A percentile compares a stretch with the other conserved stretches of the same genome.
Evolutionary conservation across 441 rosid species (phyloP).

Genomic region (Manihot esculenta): DNA sequence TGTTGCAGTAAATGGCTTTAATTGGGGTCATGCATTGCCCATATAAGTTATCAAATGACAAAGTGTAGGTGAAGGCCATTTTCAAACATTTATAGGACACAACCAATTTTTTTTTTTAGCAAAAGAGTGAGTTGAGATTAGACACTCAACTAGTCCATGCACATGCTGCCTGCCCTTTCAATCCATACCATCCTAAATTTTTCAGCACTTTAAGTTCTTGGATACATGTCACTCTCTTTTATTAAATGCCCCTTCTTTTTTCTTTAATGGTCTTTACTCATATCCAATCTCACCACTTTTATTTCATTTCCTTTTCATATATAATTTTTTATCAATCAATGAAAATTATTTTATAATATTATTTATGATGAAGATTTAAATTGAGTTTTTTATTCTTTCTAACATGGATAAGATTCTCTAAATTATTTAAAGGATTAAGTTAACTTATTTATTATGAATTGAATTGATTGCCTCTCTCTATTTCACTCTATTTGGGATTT

Average conservation of each 20-base stretch:
- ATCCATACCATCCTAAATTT: not conserved
- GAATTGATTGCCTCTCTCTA: too few species aligned
- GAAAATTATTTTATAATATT: too few species aligned
- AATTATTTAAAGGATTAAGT: too few species aligned
- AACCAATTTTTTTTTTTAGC: slow-evolving; percentile 32
- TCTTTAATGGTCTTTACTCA: slow-evolving; percentile 2
- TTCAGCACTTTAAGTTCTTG: slow-evolving; percentile 17
- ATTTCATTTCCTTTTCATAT: not conserved
- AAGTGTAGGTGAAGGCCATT: slow-evolving; percentile 47
- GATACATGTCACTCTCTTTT: slow-evolving; percentile 26
- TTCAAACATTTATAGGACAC: slow-evolving; percentile 52
- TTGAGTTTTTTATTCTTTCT: too few species aligned
- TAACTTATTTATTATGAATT: too few species aligned
- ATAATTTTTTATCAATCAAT: too few species aligned
- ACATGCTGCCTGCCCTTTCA: too few species aligned
- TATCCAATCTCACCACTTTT: not conserved
- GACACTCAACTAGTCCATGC: slow-evolving; percentile 3
- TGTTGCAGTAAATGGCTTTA: slow-evolving; percentile 35
- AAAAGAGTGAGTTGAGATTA: slow-evolving; percentile 12
- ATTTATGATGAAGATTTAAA: too few species aligned
- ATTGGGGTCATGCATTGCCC: slow-evolving; percentile 28
- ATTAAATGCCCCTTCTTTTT: slow-evolving; percentile 13
- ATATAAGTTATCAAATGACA: slow-evolving; percentile 36
- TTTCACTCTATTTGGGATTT: too few species aligned
- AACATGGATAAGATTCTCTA: too few species aligned